Conservation (phyloP, 371 early-diverging fungal genomes). For the Mortierella sp. region DNA sequence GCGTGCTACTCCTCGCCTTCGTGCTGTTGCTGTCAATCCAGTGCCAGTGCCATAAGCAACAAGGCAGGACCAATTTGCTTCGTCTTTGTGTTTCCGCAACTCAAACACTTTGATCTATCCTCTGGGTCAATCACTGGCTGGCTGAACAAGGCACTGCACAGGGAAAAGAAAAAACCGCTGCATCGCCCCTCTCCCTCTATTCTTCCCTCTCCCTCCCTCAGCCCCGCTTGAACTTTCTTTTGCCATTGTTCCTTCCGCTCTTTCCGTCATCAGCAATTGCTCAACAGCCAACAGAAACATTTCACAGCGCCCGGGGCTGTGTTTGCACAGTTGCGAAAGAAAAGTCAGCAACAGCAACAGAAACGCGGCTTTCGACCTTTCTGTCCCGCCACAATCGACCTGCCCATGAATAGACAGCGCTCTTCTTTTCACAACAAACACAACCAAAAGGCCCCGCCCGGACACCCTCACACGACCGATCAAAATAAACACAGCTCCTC, state of each 20-base stretch:
- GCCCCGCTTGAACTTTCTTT: not conserved
- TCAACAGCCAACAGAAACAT: not conserved
- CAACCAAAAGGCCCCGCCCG: no score
- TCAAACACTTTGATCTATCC: no score
- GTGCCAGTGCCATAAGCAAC: no score
- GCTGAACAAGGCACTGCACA: not conserved
- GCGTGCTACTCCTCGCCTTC: no score
- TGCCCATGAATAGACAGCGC: no score
- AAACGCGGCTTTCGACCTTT: not conserved
- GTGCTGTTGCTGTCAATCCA: no score
- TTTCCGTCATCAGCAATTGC: not conserved
- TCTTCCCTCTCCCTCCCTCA: not conserved
- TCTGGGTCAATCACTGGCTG: not conserved
- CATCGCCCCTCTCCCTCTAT: not conserved
- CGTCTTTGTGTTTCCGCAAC: no score
- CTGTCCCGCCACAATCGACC: not conserved
- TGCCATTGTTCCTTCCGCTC: not conserved
- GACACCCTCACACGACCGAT: not conserved
- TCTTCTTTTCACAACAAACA: no score
- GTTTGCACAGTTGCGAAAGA: no score
- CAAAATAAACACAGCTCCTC: not conserved
- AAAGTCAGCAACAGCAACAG: not conserved
- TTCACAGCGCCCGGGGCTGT: not conserved
- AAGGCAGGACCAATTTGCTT: no score
- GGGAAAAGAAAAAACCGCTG: not conserved